Evolutionary conservation across 2,329 filamentous ascomycete genomes (phyloP).

Genomic region (Aspergillus sp.): DNA sequence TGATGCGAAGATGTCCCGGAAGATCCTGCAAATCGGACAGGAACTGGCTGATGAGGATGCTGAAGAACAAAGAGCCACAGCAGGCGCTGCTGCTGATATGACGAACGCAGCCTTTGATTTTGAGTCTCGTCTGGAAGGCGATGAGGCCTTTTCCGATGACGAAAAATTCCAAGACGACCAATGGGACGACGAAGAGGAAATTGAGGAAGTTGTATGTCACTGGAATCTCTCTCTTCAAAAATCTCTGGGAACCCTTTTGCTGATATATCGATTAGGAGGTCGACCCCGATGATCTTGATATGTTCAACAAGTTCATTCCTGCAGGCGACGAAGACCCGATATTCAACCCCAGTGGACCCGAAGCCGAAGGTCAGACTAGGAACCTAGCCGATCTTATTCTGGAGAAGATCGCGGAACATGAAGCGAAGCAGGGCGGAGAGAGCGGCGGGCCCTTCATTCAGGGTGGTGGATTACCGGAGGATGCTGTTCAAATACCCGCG

Average conservation of each 20-base stretch:
- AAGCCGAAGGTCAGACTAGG: constrained; percentile 58
- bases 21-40: constrained; percentile 86
- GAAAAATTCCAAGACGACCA: constrained; percentile 60
- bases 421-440: constrained; percentile 63
- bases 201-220: constrained; percentile 47
- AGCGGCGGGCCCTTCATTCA: constrained; percentile 43
- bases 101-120: constrained; percentile 74
- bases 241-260: not conserved
- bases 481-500: constrained; percentile 80
- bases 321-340: constrained; percentile 72
- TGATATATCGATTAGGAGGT: constrained; percentile 60
- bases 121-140: constrained; percentile 69
- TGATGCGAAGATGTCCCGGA: constrained; percentile 82
- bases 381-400: constrained; percentile 93
- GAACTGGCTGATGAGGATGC: constrained; percentile 83
- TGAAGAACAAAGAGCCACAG: constrained; percentile 45
- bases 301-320: constrained; percentile 87
- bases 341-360: constrained; percentile 58
- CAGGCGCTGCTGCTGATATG: constrained; percentile 44
- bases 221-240: too few species aligned
- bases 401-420: constrained; percentile 89
- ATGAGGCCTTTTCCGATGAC: constrained; percentile 50
- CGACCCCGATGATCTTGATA: constrained; percentile 83
- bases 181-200: constrained; percentile 77
- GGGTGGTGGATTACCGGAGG: constrained; percentile 65